Base-by-base conservation (phyloP, 352 stramenopile genomes). In the Phytophthora pisi region DNA sequence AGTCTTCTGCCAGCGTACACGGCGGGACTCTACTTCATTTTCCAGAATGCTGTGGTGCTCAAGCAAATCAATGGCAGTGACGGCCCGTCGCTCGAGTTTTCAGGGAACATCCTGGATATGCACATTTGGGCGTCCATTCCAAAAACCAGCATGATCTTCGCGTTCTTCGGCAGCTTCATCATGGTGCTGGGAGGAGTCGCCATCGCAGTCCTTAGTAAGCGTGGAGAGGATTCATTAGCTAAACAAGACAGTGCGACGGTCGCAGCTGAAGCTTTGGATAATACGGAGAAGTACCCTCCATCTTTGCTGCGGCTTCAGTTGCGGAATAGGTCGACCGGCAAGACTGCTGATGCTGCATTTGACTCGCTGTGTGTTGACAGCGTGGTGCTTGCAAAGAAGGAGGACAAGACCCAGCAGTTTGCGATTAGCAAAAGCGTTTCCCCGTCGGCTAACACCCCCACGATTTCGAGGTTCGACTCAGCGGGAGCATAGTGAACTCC, bases 1-100 rank as follows among this genome's bases (percentile, higher is more conserved):
- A 78, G 57, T 11, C 57, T 82, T 11, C 77, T 81, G 50, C 50
- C 66, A 8, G 55, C 65, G 18, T 79, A 82, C 51, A 81, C 71
- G 0, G 49, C 71, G 0, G 74, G 68, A 5, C 63, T 74, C n/a
- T 81, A 68, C 55, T 81, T 72, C 34, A 45, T 81, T 8, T 81
- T 77, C 50, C 68, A 84, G 30, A 70, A 75, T 36, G 77, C 51
- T 0, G 51, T 46, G 40, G 40, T 46, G 5, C 16, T 46, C 13
- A 46, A 46, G 16, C 3, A 46, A 13, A 10, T 46, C 20, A 20
- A 20, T 20, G 20, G 20, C 20, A 20, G 20, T 20, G 20, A 20
- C 20, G 20, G 20, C 20, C 20, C 20, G 20, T 20, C 20, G 20
- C 20, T 20, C 11, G 6, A 6, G 9, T 46, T 46, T 46, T 46